Conservation (phyloP, 2,329 filamentous ascomycete genomes). For the Talaromyces sp. region DNA sequence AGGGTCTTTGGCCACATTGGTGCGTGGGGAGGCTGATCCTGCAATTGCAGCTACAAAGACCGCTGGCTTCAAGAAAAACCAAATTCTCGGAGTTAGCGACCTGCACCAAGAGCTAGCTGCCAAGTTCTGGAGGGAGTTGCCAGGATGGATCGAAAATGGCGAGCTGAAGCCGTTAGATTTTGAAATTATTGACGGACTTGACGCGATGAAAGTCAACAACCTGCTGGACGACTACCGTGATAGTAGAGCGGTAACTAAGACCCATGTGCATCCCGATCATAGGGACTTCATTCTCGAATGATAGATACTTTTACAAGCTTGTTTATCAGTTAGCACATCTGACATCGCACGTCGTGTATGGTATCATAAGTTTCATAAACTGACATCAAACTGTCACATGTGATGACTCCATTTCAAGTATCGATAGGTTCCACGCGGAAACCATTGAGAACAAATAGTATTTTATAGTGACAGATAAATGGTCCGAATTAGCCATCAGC, state of each 20-base stretch:
- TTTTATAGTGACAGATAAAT: no score
- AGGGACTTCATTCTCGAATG: no score
- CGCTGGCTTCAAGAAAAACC: constrained; percentile 27
- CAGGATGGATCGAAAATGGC: constrained; percentile 27
- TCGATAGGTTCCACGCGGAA: no score
- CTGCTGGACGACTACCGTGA: constrained; percentile 37
- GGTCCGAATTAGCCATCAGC: no score
- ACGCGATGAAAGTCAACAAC: constrained; percentile 32
- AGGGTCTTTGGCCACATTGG: constrained; percentile 26
- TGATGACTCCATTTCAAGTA: no score
- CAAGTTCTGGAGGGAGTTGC: constrained; percentile 30
- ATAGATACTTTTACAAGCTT: no score
- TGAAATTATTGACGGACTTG: constrained; percentile 30
- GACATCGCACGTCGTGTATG: no score
- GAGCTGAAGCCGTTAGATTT: constrained; percentile 28
- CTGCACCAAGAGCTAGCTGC: constrained; percentile 24
- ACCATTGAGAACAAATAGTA: no score
- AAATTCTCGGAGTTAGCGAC: constrained; percentile 25
- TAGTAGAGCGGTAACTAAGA: constrained; percentile 19
- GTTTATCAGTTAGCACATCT: no score
- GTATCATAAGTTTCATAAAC: no score
- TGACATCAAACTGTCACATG: no score
- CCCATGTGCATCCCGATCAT: constrained; percentile 8
- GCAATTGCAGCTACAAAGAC: constrained; percentile 28
- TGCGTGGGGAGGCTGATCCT: constrained; percentile 24